These are phyloP conservation scores for Pichia nakasei DNA, from an alignment of 805 yeast genomes.

Conservation along the genomic window DNA sequence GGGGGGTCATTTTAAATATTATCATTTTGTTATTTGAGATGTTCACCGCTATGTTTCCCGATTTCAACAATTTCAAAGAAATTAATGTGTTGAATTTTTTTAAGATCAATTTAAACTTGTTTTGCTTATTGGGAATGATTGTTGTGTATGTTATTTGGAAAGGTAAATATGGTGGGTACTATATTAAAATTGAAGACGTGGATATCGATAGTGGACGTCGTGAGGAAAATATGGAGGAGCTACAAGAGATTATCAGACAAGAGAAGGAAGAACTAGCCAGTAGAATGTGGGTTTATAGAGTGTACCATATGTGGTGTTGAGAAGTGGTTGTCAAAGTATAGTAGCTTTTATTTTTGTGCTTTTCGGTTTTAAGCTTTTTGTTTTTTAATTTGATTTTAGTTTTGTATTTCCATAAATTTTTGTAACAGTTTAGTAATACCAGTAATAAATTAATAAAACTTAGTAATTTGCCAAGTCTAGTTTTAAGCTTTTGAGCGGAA, in stretches of 20 bases:
- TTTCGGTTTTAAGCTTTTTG: too few species aligned
- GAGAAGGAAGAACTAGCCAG: constrained; percentile 36
- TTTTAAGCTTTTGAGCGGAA: too few species aligned
- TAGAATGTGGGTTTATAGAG: constrained; percentile 36
- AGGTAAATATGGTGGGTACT: constrained; percentile 34
- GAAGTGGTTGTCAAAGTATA: neutral
- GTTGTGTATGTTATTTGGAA: constrained; percentile 25
- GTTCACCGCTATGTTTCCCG: constrained; percentile 69
- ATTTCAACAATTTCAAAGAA: constrained; percentile 25
- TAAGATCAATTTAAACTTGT: constrained; percentile 49
- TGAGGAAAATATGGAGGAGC: constrained; percentile 40
- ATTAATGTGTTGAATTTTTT: constrained; percentile 50
- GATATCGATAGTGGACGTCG: constrained; percentile 54
- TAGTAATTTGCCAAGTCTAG: too few species aligned
- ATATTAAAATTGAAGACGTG: constrained; percentile 36
- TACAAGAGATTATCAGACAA: constrained; percentile 41
- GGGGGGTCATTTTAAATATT: constrained; percentile 46
- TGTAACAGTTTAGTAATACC: too few species aligned
- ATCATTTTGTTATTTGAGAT: constrained; percentile 60
- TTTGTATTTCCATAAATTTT: too few species aligned
- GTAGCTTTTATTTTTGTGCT: too few species aligned
- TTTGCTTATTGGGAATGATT: constrained; percentile 44
- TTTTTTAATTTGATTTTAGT: too few species aligned
- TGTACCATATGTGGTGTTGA: constrained; percentile 43
- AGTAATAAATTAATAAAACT: too few species aligned